Percentiles rank a stretch among this genome's conserved stretches.
phyloP scores from a whole-genome alignment of 2,329 filamentous ascomycete species.

The Penicillium sclerotigenum region DNA sequence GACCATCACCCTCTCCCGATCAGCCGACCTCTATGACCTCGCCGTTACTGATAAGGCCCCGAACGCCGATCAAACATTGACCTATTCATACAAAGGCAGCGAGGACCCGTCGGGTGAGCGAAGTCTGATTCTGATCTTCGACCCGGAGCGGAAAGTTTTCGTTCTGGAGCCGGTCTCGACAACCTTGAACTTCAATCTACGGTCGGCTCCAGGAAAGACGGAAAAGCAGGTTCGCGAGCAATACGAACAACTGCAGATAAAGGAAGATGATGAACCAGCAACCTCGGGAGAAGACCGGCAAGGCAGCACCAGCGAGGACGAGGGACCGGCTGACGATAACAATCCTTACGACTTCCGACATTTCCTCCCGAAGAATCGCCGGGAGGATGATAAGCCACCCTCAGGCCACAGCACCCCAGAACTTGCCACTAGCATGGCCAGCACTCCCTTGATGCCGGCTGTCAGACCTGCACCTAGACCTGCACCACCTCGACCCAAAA shows the following conservation, averaged over 20 bases:
- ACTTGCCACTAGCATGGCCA: slow-evolving; percentile 31
- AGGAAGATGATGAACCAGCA: slow-evolving; percentile 36
- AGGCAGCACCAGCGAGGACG: slow-evolving; percentile 37
- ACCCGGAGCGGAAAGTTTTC: slow-evolving; percentile 69
- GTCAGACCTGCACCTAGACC: slow-evolving; percentile 28
- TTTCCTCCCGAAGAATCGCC: slow-evolving; percentile 45
- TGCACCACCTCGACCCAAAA: slow-evolving; percentile 24
- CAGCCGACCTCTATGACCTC: slow-evolving; percentile 40
- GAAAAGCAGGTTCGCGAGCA: slow-evolving; percentile 64
- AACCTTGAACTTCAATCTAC: slow-evolving; percentile 85
- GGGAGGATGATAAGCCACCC: slow-evolving; percentile 33
- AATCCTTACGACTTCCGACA: slow-evolving; percentile 52
- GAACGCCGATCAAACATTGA: slow-evolving; percentile 38
- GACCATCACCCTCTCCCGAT: slow-evolving; percentile 35
- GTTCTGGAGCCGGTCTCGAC: slow-evolving; percentile 77
- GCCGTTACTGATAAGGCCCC: slow-evolving; percentile 43
- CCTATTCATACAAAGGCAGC: slow-evolving; percentile 42
- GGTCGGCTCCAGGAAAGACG: slow-evolving; percentile 62
- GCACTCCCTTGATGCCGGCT: slow-evolving; percentile 36
- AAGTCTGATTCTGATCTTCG: slow-evolving; percentile 64
- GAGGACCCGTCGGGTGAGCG: slow-evolving; percentile 37
- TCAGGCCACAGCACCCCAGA: slow-evolving; percentile 40
- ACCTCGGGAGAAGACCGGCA: slow-evolving; percentile 33
- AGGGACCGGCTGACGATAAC: slow-evolving; percentile 41
- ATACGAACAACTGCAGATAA: slow-evolving; percentile 61